Percentiles rank a stretch among this genome's conserved stretches.
Evolutionary conservation across 768 basidiomycete genomes (phyloP).

Genomic region (Leccinum incarnatum): DNA sequence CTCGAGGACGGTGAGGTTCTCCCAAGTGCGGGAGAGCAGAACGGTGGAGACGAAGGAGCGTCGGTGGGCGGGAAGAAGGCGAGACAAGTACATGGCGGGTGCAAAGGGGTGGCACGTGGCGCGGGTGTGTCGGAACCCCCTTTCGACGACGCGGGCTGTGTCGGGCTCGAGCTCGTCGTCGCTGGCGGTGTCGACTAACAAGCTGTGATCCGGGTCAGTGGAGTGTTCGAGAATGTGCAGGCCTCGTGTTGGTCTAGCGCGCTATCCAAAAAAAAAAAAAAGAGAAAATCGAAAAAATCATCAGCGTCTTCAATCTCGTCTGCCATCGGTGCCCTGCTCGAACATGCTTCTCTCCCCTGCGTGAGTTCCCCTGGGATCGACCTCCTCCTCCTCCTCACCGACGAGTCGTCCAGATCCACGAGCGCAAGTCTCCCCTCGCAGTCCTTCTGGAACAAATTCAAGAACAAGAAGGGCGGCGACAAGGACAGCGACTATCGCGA

Average conservation of each 20-base stretch:
- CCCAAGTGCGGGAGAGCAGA: slow-evolving; percentile 56
- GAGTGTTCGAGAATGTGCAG: slow-evolving; percentile 5
- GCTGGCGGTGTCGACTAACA: neutral
- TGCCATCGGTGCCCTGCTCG: slow-evolving; percentile 23
- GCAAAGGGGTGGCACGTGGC: slow-evolving; percentile 3
- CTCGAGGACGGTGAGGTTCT: slow-evolving; percentile 46
- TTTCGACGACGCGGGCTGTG: slow-evolving; percentile 3
- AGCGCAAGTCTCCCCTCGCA: slow-evolving; percentile 55
- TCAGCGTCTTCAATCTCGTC: slow-evolving; percentile 24
- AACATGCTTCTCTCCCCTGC: slow-evolving; percentile 80
- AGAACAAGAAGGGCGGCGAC: slow-evolving; percentile 51
- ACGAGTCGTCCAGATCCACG: slow-evolving; percentile 52
- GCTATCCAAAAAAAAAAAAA: slow-evolving; percentile 14
- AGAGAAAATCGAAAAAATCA: neutral
- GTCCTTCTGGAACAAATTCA: slow-evolving; percentile 64
- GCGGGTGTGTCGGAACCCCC: neutral
- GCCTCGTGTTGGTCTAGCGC: slow-evolving; percentile 56
- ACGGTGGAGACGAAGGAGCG: slow-evolving; percentile 51
- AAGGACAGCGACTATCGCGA: slow-evolving; percentile 64
- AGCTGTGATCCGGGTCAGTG: neutral
- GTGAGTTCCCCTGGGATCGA: slow-evolving; percentile 40
- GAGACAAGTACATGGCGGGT: neutral
- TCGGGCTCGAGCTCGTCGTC: slow-evolving; percentile 3
- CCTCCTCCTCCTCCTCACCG: slow-evolving; percentile 12
- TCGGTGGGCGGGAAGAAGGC: slow-evolving; percentile 2